These are phyloP conservation scores for Harringtonia aguacate DNA, from an alignment of 2,329 filamentous ascomycete genomes.

Conservation along the genomic window DNA sequence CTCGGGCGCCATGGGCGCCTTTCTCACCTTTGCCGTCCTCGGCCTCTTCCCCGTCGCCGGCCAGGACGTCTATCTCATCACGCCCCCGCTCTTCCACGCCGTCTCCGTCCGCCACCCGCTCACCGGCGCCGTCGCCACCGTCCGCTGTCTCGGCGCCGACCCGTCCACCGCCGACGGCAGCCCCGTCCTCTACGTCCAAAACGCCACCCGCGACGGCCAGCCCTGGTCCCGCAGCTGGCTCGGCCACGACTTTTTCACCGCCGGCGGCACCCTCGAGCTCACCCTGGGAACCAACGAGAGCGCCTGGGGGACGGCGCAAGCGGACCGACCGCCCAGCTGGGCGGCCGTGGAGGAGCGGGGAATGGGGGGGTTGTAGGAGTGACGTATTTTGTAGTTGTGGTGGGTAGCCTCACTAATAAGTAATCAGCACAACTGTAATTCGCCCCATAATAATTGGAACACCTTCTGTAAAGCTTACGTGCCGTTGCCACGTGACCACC, in stretches of 20 bases:
- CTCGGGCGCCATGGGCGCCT: conserved; percentile 46
- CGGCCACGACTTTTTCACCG: conserved; percentile 44
- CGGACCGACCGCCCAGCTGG: conserved; percentile 12
- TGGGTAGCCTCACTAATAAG: no score
- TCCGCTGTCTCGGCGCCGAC: conserved; percentile 47
- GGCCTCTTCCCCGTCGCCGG: conserved; percentile 46
- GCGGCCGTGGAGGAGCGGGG: no score
- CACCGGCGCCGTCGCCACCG: conserved; percentile 39
- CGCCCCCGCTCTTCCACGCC: conserved; percentile 42
- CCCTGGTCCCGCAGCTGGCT: conserved; percentile 50
- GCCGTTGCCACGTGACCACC: no score
- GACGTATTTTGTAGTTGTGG: no score
- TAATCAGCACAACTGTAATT: no score
- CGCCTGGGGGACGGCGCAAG: conserved; percentile 35
- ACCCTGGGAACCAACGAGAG: conserved; percentile 38
- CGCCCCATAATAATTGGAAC: no score
- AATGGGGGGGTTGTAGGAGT: no score
- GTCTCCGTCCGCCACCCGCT: conserved; percentile 33
- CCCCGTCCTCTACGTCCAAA: conserved; percentile 1
- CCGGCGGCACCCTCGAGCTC: conserved; percentile 47
- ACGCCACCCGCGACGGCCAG: conserved; percentile 40
- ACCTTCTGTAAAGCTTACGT: no score
- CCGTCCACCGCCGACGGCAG: conserved; percentile 12
- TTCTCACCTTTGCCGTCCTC: conserved; percentile 41
- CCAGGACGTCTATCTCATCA: conserved; percentile 48